Base-by-base conservation (phyloP, 331 rosid species). In the Stylosanthes scabra region DNA sequence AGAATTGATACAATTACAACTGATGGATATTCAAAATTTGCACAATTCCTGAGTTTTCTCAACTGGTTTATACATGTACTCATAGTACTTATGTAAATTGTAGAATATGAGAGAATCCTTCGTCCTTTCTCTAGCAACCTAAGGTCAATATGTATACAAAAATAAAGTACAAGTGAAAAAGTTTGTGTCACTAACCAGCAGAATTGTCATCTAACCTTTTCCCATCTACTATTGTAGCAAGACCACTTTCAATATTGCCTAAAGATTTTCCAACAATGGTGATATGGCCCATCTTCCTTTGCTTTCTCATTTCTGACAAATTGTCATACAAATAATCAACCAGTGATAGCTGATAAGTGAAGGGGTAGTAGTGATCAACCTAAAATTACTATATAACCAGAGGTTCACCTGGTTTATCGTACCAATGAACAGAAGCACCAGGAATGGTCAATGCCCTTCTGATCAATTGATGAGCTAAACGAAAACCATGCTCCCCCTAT, bases 211-310 rank as follows among this genome's bases (percentile, higher is more conserved):
- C 86, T 67, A 42, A 76, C 41, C n/a, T 62, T 74, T 84, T 83
- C 52, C 76, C 81, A 56, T 83, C 76, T 50, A 86, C 77, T n/a
- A 85, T 11, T 12, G 40, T 57, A 44, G 83, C 80, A 81, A 93
- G 83, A 63, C 65, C 61, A 14, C 76, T 74, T 78, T 93, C 93
- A 63, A 90, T 72, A 52, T 74, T 75, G 58, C 83, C 61, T 70
- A 83, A 71, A 59, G 91, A 90, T 62, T 82, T 74, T 61, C 96
- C 98, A 68, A 87, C 93, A 70, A 90, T 86, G 66, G 98, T 93
- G 72, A 90, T 86, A 65, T 93, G 97, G 52, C 98, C 98, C 96
- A 93, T 88, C 87, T 93, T 93, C 56, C 93, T 83, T 76, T 88
- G 98, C 84, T 82, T 93, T 75, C 96, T 83, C 96, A 93, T 88